Evolutionary conservation across 139 green algal genomes (phyloP).

Genomic region (Penium margaritaceum): DNA sequence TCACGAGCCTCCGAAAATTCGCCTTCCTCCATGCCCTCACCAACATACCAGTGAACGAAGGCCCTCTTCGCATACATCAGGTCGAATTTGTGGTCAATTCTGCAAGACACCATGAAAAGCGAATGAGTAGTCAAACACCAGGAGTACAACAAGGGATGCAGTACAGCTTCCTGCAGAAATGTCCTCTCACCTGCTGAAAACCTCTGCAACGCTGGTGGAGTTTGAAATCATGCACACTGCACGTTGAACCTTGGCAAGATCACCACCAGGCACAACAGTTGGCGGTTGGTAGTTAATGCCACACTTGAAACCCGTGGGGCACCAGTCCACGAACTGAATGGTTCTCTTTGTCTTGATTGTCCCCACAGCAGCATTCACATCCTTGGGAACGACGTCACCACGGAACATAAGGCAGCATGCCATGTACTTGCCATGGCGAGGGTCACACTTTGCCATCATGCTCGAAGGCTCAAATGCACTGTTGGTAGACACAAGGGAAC

Average conservation of each 20-base stretch:
- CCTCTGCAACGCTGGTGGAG: constrained; percentile 93
- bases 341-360: constrained; percentile 99
- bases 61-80: constrained; percentile 99
- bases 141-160: too few relatives aligned
- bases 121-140: constrained; percentile 34
- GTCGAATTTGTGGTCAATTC: constrained; percentile 99
- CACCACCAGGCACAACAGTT: constrained; percentile 90
- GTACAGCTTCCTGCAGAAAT: too few relatives aligned
- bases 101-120: constrained; percentile 31
- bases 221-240: constrained; percentile 99
- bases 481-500: constrained; percentile 8
- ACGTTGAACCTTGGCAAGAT: constrained; percentile 98
- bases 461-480: constrained; percentile 53
- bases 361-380: constrained; percentile 90
- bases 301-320: constrained; percentile 98
- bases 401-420: constrained; percentile 99
- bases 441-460: constrained; percentile 61
- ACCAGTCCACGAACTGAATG: constrained; percentile 98
- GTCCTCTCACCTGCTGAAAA: constrained; percentile 71
- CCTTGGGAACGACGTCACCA: constrained; percentile 97
- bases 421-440: constrained; percentile 85
- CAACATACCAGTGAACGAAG: constrained; percentile 99
- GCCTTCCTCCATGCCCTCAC: constrained; percentile 95
- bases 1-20: constrained; percentile 78
- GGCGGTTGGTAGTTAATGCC: constrained; percentile 99